Conservation (phyloP, 306 rosid species). For the Rosa chinensis region DNA sequence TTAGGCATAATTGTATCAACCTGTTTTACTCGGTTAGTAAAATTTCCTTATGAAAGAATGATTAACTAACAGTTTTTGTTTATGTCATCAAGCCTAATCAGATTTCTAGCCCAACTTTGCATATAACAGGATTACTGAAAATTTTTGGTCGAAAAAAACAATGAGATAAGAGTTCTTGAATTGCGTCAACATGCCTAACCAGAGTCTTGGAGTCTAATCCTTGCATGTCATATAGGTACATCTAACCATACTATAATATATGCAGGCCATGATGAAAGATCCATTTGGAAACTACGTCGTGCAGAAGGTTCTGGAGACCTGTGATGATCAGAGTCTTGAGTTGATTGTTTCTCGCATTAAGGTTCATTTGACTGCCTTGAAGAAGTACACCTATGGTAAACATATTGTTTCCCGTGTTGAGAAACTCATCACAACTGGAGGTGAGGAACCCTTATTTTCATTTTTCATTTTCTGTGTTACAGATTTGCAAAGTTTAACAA, state of each 20-base stretch:
- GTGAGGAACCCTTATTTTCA: slow-evolving; percentile 33
- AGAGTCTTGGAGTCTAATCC: neutral
- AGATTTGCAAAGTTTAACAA: neutral
- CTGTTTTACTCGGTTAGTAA: neutral
- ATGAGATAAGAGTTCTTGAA: neutral
- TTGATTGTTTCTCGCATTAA: slow-evolving; percentile 89
- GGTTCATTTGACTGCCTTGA: slow-evolving; percentile 88
- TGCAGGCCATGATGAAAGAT: slow-evolving; percentile 98
- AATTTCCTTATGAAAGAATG: neutral
- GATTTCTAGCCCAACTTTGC: neutral
- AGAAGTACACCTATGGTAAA: slow-evolving; percentile 91
- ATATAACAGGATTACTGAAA: neutral
- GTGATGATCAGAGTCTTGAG: slow-evolving; percentile 83
- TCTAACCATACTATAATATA: slow-evolving; percentile 20
- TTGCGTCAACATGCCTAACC: neutral
- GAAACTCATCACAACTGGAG: slow-evolving; percentile 94
- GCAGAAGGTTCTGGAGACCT: slow-evolving; percentile 94
- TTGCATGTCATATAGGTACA: neutral
- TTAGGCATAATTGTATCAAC: neutral
- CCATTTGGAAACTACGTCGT: slow-evolving; percentile 96
- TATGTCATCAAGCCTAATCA: neutral
- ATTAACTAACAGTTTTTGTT: neutral
- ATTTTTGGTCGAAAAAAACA: neutral
- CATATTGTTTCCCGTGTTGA: slow-evolving; percentile 95
- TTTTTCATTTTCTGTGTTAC: slow-evolving; percentile 12